These are phyloP conservation scores for Colletotrichum sp. DNA, from an alignment of 2,329 filamentous ascomycete genomes.

Conservation along the genomic window DNA sequence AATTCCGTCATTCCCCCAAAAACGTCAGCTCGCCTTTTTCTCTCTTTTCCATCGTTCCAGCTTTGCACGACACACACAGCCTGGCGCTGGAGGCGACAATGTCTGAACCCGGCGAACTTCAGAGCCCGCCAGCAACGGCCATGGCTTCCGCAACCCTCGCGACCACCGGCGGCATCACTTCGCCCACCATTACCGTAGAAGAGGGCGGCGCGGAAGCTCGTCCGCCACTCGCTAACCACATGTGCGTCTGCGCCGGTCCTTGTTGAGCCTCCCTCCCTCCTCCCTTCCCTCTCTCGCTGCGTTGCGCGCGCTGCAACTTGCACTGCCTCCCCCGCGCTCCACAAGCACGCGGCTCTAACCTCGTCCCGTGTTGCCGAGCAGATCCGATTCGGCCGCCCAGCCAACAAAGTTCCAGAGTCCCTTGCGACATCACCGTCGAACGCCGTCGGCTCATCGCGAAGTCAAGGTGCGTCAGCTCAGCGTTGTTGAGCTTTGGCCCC, in stretches of 20 bases:
- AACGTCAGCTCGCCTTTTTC: background rate
- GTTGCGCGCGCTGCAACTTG: constrained; percentile 11
- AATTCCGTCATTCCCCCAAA: background rate
- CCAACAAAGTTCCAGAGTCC: constrained; percentile 53
- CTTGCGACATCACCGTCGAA: constrained; percentile 61
- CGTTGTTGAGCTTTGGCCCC: background rate
- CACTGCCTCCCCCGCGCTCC: constrained; percentile 23
- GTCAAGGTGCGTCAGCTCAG: constrained; percentile 51
- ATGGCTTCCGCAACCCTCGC: constrained; percentile 10
- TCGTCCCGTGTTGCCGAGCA: background rate
- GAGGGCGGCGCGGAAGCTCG: constrained; percentile 24
- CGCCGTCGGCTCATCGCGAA: constrained; percentile 61
- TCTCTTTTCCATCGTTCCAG: background rate
- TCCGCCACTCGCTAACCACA: constrained; percentile 39
- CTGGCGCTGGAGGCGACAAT: background rate
- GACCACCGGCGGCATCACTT: constrained; percentile 3
- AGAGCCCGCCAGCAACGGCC: constrained; percentile 13
- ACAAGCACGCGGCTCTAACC: constrained; percentile 12
- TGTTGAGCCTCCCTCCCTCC: background rate
- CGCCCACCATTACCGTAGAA: constrained; percentile 20
- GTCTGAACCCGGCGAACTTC: background rate
- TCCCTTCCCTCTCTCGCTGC: background rate
- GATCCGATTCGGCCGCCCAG: constrained; percentile 22
- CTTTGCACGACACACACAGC: background rate
- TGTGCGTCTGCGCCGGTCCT: constrained; percentile 41